Conservation (phyloP, 148 eudicot genomes). For the Rhododendron williamsianum region DNA sequence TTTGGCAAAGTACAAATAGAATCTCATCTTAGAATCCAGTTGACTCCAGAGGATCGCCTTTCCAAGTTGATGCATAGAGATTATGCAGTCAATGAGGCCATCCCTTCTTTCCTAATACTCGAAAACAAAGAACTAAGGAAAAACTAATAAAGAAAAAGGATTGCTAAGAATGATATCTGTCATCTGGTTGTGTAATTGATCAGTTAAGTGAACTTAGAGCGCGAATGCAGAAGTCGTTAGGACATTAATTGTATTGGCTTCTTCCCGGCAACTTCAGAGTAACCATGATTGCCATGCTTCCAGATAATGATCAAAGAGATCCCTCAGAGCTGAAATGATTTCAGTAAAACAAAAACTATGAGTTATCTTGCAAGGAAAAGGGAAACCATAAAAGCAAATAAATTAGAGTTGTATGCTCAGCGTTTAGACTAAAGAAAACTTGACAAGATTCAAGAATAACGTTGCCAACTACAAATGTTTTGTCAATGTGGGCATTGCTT, state of each 20-base stretch:
- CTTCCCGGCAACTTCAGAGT: conserved; percentile 72
- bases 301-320: conserved; percentile 69
- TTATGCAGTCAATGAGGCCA: conserved; percentile 26
- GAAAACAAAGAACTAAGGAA: background rate
- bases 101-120: conserved; percentile 6
- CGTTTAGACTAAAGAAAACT: background rate
- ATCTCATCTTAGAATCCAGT: background rate
- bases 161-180: background rate
- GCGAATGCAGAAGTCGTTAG: conserved; percentile 3
- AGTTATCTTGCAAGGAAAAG: background rate
- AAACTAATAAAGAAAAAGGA: background rate
- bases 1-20: background rate
- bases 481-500: background rate
- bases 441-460: background rate
- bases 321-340: conserved; percentile 62
- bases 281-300: conserved; percentile 93
- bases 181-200: background rate
- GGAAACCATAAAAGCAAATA: background rate
- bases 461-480: background rate
- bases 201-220: too few relatives aligned
- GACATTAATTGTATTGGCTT: conserved; percentile 46
- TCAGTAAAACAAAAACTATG: background rate
- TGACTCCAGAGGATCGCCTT: conserved; percentile 2
- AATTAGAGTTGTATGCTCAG: too few relatives aligned
- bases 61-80: conserved; percentile 28